Conservation (phyloP, 176 grass and related monocot species). For the Metroxylon sagu region DNA sequence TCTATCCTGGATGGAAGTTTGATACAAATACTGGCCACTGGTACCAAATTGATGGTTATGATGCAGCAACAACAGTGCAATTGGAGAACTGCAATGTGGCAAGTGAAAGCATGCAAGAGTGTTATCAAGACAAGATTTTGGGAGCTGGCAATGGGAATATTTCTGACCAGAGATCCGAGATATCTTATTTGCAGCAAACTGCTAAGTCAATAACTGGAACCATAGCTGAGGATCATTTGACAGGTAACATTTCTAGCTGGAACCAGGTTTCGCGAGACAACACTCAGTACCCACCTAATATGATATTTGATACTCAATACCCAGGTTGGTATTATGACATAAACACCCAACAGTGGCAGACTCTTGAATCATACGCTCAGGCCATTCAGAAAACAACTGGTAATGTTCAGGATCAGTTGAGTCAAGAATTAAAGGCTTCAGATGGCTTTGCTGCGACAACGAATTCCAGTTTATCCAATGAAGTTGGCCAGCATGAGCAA, state of each 20-base stretch:
- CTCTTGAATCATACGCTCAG: slow-evolving; percentile 53
- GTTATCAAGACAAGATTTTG: slow-evolving; percentile 18
- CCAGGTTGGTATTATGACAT: slow-evolving; percentile 92
- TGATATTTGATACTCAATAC: slow-evolving; percentile 79
- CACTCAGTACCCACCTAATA: slow-evolving; percentile 68
- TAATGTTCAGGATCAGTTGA: slow-evolving; percentile 34
- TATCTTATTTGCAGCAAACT: slow-evolving; percentile 42
- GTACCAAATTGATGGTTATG: slow-evolving; percentile 55
- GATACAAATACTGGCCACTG: slow-evolving; percentile 49
- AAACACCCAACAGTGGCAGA: slow-evolving; percentile 63
- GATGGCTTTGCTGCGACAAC: neutral
- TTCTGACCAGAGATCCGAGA: neutral
- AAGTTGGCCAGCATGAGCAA: neutral
- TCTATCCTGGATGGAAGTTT: slow-evolving; percentile 80
- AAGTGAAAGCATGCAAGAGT: slow-evolving; percentile 12
- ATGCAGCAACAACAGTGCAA: slow-evolving; percentile 23
- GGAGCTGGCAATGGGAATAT: neutral
- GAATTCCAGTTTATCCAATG: neutral
- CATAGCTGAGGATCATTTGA: slow-evolving; percentile 43
- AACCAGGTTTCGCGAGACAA: slow-evolving; percentile 7
- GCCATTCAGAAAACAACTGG: slow-evolving; percentile 20
- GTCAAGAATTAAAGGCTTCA: slow-evolving; percentile 1
- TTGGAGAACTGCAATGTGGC: neutral
- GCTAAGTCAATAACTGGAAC: slow-evolving; percentile 40
- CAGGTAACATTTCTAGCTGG: slow-evolving; percentile 18